These are phyloP conservation scores for Rhizopogon rudus DNA, from an alignment of 768 basidiomycete genomes.

Conservation along the genomic window DNA sequence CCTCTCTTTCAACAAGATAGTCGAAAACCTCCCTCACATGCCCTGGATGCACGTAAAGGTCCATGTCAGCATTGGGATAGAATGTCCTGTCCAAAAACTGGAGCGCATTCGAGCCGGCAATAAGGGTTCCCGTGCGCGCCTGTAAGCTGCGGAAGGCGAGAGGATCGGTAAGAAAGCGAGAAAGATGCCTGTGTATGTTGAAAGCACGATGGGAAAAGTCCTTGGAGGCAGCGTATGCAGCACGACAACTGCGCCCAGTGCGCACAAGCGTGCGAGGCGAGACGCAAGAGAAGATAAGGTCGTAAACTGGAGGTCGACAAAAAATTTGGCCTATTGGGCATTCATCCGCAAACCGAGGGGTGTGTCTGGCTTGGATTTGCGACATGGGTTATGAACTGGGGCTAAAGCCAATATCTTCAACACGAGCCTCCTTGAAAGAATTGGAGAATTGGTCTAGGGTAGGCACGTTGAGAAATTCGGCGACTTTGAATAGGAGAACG, in stretches of 20 bases:
- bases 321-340: constrained; percentile 1
- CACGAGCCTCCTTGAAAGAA: neutral
- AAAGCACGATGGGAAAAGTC: constrained; percentile 18
- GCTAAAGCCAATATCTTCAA: neutral
- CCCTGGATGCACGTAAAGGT: constrained; percentile 34
- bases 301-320: constrained; percentile 4
- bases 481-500: no score
- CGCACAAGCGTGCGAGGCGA: constrained; percentile 15
- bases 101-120: constrained; percentile 45
- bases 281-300: constrained; percentile 8
- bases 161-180: constrained; percentile 26
- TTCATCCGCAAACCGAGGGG: neutral
- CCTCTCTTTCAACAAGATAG: constrained; percentile 24
- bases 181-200: constrained; percentile 26
- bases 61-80: constrained; percentile 41
- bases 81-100: constrained; percentile 41
- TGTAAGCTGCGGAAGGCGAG: constrained; percentile 35
- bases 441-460: neutral
- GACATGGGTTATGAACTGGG: neutral
- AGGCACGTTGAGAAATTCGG: neutral
- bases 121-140: constrained; percentile 32
- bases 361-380: neutral
- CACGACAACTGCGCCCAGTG: constrained; percentile 14
- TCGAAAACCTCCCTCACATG: constrained; percentile 20
- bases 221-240: constrained; percentile 4